Evolutionary conservation across 2,329 filamentous ascomycete genomes (phyloP).

Genomic region (Fusarium miscanthi): DNA sequence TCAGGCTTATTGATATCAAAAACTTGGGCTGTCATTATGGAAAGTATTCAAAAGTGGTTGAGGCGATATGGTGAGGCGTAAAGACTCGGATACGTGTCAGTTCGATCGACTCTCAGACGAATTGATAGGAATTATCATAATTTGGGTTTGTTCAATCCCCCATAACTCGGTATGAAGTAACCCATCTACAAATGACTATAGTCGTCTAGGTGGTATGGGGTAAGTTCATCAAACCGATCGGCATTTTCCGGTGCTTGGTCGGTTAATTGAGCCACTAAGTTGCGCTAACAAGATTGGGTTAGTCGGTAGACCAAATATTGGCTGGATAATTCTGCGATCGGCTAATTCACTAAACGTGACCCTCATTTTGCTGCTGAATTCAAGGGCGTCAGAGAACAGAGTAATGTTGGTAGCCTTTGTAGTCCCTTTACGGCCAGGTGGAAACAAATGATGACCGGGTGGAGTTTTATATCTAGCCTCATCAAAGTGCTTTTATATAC

Average conservation of each 20-base stretch:
- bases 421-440: fast-evolving
- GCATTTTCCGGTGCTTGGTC: not conserved
- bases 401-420: fast-evolving
- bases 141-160: fast-evolving
- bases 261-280: not conserved
- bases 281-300: fast-evolving
- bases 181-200: not conserved
- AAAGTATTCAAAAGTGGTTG: no score
- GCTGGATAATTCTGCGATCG: not conserved
- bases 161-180: no score
- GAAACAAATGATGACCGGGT: not conserved
- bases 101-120: fast-evolving
- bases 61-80: not conserved
- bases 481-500: not conserved
- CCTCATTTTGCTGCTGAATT: not conserved
- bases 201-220: not conserved
- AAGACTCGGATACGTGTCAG: fast-evolving
- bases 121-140: not conserved
- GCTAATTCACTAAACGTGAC: not conserved
- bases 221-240: not conserved
- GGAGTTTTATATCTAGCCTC: fast-evolving
- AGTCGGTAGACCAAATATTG: no score
- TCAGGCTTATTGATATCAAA: not conserved
- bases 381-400: not conserved
- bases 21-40: no score